Evolutionary conservation across 2,329 filamentous ascomycete species (phyloP).

Genomic region (Teratosphaeriaceae sp.): DNA sequence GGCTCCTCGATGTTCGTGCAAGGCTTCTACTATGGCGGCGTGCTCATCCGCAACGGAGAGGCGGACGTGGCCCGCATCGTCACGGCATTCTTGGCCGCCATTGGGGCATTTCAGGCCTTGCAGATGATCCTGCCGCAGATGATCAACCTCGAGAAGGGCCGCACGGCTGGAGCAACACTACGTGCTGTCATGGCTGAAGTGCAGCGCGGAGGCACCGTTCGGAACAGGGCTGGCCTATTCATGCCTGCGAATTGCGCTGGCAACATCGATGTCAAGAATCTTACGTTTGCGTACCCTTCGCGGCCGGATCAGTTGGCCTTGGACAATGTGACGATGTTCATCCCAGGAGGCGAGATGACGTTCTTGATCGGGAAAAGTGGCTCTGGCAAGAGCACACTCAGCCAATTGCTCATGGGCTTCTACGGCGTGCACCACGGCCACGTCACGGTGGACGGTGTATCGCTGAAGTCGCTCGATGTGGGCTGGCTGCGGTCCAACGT

Average conservation of each 20-base stretch:
- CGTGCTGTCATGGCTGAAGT: conserved; percentile 37
- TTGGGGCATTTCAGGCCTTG: conserved; percentile 69
- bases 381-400: conserved; percentile 85
- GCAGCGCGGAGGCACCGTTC: conserved; percentile 15
- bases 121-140: conserved; percentile 70
- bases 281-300: conserved; percentile 59
- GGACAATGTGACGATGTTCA: conserved; percentile 56
- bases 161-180: conserved; percentile 62
- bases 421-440: conserved; percentile 61
- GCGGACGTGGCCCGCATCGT: conserved; percentile 61
- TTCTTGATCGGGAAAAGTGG: conserved; percentile 84
- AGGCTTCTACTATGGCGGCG: conserved; percentile 82
- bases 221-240: conserved; percentile 15
- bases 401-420: conserved; percentile 70
- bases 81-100: conserved; percentile 77
- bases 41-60: conserved; percentile 56
- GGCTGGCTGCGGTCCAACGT: conserved; percentile 72
- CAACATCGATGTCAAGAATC: conserved; percentile 62
- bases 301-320: conserved; percentile 57
- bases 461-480: conserved; percentile 55
- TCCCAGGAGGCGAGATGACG: conserved; percentile 64
- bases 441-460: conserved; percentile 61
- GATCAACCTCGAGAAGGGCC: conserved; percentile 71
- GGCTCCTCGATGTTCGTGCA: conserved; percentile 74
- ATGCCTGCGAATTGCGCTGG: conserved; percentile 48